phyloP scores from a whole-genome alignment of 2,329 filamentous ascomycete genomes.

The Penicillium sp. region DNA sequence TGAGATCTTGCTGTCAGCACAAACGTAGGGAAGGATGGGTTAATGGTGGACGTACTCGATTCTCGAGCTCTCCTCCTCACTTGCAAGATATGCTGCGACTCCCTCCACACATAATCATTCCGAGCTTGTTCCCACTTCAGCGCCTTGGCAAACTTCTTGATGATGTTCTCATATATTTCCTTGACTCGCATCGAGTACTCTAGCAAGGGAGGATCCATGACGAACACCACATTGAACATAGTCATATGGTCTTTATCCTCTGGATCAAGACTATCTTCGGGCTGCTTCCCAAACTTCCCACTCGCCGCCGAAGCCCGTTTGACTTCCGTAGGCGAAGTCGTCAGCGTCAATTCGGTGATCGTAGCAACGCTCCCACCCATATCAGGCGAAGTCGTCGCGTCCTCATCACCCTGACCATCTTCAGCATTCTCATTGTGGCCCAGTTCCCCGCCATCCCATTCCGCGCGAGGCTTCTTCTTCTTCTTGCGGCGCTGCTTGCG shows the following conservation, averaged over 20 bases:
- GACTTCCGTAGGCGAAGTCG: constrained; percentile 25
- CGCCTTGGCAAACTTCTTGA: constrained; percentile 89
- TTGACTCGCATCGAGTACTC: constrained; percentile 72
- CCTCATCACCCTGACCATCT: constrained; percentile 38
- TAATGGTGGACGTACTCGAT: constrained; percentile 33
- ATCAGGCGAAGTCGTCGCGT: constrained; percentile 23
- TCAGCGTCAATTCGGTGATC: constrained; percentile 28
- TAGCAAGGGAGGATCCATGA: constrained; percentile 75
- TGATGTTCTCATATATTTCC: constrained; percentile 85
- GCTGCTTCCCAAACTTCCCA: constrained; percentile 23
- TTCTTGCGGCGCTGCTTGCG: constrained; percentile 62
- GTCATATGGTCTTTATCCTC: constrained; percentile 69
- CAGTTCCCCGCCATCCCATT: constrained; percentile 37
- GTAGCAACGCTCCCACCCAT: constrained; percentile 36
- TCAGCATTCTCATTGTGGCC: constrained; percentile 40
- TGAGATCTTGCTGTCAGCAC: constrained; percentile 24
- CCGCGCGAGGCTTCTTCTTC: constrained; percentile 38
- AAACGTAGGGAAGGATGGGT: not conserved
- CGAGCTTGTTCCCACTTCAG: constrained; percentile 91
- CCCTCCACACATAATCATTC: constrained; percentile 86
- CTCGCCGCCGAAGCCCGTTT: constrained; percentile 29
- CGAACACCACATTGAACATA: constrained; percentile 98
- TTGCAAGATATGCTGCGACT: constrained; percentile 78
- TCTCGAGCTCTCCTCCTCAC: constrained; percentile 82
- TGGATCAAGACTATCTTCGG: constrained; percentile 29